Conservation (phyloP, 345 rosid genomes). For the Orychophragmus violaceus region DNA sequence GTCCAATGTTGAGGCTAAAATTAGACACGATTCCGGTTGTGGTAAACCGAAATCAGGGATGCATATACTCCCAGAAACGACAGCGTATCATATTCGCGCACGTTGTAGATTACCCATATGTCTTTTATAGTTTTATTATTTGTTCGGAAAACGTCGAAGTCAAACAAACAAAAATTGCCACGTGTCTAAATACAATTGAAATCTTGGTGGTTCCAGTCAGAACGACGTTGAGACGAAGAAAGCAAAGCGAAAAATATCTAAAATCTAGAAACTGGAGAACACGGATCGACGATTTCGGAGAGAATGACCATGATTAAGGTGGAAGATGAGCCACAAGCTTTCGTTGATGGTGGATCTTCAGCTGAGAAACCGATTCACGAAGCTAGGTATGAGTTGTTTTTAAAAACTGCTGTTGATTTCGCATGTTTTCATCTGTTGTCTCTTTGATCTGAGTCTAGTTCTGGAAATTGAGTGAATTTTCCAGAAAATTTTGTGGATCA, state of each 20-base stretch:
- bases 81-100: conserved; percentile 1
- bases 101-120: conserved; percentile 4
- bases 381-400: conserved; percentile 24
- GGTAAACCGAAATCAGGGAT: too few species aligned
- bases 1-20: too few species aligned
- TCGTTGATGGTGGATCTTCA: not conserved
- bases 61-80: too few species aligned
- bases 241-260: not conserved
- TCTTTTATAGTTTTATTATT: not conserved
- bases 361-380: conserved; percentile 21
- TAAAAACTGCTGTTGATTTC: conserved; percentile 5
- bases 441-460: not conserved
- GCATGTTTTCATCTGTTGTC: not conserved
- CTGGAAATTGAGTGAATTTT: not conserved
- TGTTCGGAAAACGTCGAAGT: not conserved
- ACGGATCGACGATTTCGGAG: too few species aligned
- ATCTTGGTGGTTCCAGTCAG: not conserved
- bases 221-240: not conserved
- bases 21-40: too few species aligned
- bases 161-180: not conserved
- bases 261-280: too few species aligned
- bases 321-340: conserved; percentile 24
- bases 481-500: not conserved
- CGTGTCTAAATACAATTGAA: conserved; percentile 1
- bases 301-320: not conserved